Percentiles rank a stretch among this genome's conserved stretches.
Evolutionary conservation across 169 alveolate genomes (phyloP).

Genomic region (Plasmodium billcollinsi): DNA sequence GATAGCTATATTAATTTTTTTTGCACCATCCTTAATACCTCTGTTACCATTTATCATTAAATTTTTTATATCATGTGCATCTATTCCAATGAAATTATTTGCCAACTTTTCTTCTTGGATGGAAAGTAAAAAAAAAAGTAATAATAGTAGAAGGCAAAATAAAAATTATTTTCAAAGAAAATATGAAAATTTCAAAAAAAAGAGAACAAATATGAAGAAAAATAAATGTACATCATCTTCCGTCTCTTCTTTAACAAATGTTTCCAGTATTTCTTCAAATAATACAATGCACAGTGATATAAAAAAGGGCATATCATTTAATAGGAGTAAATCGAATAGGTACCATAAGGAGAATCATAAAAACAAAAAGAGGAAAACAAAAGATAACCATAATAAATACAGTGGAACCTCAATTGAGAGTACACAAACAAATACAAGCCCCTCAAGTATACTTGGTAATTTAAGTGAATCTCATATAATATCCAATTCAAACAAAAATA

Average conservation of each 20-base stretch:
- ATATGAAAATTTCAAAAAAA: conserved; percentile 2
- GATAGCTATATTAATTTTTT: conserved; percentile 39
- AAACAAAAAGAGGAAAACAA: conserved; percentile 18
- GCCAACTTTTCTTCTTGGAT: conserved; percentile 2
- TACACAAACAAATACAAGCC: conserved; percentile 20
- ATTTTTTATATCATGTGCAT: conserved; percentile 23
- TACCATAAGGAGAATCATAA: not conserved
- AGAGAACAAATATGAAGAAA: conserved; percentile 16
- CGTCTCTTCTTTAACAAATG: not conserved
- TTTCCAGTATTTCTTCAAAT: conserved; percentile 18
- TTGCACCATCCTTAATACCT: conserved; percentile 71
- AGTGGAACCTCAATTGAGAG: conserved; percentile 23
- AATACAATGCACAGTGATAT: conserved; percentile 15
- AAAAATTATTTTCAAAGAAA: not conserved
- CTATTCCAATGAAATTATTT: conserved; percentile 19
- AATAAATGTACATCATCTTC: conserved; percentile 17
- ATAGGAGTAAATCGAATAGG: not conserved
- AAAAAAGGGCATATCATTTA: not conserved
- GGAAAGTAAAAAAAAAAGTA: not conserved
- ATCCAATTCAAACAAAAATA: not conserved
- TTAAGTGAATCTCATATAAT: conserved; percentile 12
- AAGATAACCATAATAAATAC: not conserved
- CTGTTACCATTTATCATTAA: conserved; percentile 53
- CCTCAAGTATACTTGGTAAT: conserved; percentile 8
- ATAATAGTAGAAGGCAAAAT: not conserved